A percentile compares a stretch with the other conserved stretches of the same genome.
These are phyloP conservation scores for Rosa lucieae DNA, from an alignment of 306 rosid species.

Conservation along the genomic window DNA sequence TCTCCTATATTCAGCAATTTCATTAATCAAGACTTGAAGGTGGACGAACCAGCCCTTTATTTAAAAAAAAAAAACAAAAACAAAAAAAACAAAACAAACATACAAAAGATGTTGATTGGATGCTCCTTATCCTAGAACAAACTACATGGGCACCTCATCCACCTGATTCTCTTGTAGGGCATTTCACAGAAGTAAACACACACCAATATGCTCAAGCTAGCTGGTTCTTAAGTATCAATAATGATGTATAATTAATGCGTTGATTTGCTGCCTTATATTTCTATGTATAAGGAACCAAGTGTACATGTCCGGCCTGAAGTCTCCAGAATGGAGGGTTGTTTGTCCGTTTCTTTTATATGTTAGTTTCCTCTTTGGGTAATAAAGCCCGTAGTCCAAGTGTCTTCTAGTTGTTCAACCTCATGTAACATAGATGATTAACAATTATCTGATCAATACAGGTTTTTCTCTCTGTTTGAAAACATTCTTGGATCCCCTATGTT, in stretches of 20 bases:
- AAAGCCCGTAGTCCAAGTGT: neutral
- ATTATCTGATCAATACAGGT: neutral
- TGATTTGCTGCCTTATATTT: neutral
- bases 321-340: neutral
- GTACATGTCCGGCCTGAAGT: neutral
- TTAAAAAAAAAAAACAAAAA: no score
- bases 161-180: neutral
- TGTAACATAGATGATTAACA: neutral
- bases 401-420: neutral
- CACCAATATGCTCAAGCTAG: neutral
- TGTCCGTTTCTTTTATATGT: neutral
- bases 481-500: neutral
- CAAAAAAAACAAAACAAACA: no score
- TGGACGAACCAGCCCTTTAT: no score
- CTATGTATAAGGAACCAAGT: neutral
- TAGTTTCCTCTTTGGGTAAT: neutral
- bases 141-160: neutral
- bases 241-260: neutral
- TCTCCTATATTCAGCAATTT: no score
- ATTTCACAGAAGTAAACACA: neutral
- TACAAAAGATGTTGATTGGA: no score
- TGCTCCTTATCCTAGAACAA: neutral
- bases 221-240: neutral
- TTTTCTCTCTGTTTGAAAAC: neutral
- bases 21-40: no score